Base-by-base conservation (phyloP, 75 land plant genomes). In the Cryptomeria japonica region DNA sequence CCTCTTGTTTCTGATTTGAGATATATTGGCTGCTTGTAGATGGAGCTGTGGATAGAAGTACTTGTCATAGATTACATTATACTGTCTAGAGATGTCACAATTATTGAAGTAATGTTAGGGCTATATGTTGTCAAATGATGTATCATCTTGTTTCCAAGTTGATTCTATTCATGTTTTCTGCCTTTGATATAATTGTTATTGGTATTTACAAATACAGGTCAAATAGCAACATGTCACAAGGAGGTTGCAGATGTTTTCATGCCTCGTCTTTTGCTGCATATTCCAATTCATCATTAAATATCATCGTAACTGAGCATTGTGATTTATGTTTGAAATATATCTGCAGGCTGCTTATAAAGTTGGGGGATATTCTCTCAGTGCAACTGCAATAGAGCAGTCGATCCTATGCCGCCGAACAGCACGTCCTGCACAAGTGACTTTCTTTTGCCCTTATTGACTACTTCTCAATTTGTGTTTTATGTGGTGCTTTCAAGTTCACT, bases 291-390 rank as follows among this genome's bases (percentile, higher is more conserved):
- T 44, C 84, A 80, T 2, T 80, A 11, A 10, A n/a, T 39, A 80
- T 36, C 68, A 53, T 51, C 68, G 53, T 15, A 49, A 85, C 22
- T 32, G 64, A 85, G 36, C 37, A 85, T 51, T 56, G 22, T 32
- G 44, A n/a, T 37, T 31, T 34, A 47, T 47, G 22, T 85, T 37
- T 34, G 38, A 31, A 53, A 31, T 86, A 19, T 28, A 80, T 80
- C 80, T 95, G 90, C 93, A 97, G 99, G 99, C 99, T 86, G 94
- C 97, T 28, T 97, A 97, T 86, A 97, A 97, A 86, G 92, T 97
- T 78, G 97, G 96, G n/a, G 93, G 95, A 38, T 92, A 92, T 61
- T 87, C 94, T 19, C 85, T 97, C 84, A 97, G 94, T 87, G 97
- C 99, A 79, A 95, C 89, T 88, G 87, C 90, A 56, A 96, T 97